Evolutionary conservation across 176 grass and related monocot species (phyloP).

Genomic region (Secale cereale): DNA sequence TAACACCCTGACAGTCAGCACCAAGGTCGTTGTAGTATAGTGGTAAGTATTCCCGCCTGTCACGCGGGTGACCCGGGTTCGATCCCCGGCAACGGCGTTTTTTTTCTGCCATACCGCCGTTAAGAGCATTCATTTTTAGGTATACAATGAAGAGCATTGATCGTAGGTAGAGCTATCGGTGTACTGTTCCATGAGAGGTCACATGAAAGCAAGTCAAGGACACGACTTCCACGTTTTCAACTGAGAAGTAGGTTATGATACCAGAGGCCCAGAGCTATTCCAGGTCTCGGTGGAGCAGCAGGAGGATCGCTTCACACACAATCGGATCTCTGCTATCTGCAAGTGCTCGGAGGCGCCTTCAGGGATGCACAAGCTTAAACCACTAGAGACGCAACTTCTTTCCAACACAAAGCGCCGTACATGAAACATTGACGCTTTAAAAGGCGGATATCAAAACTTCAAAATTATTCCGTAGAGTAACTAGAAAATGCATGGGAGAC

Average conservation of each 20-base stretch:
- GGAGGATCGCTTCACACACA: neutral
- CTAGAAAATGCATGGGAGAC: neutral
- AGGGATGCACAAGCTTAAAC: neutral
- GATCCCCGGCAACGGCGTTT: conserved; percentile 61
- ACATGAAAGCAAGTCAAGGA: conserved; percentile 12
- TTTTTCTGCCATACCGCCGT: neutral
- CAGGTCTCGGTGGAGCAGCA: neutral
- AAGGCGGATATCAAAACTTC: neutral
- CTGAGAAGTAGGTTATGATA: neutral
- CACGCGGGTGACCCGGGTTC: conserved; percentile 75
- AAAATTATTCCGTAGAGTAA: neutral
- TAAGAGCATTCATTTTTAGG: neutral
- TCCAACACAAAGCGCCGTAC: neutral
- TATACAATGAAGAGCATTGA: neutral
- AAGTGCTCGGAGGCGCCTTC: neutral
- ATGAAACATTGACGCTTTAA: neutral
- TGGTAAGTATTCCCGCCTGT: conserved; percentile 92
- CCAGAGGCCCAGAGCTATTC: neutral
- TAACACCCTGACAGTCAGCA: rapidly evolving
- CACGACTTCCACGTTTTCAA: neutral
- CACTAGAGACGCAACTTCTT: neutral
- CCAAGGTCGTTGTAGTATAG: conserved; percentile 71
- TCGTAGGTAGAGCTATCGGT: neutral
- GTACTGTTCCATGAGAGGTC: conserved; percentile 4
- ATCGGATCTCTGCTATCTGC: neutral